Evolutionary conservation across 192 early-diverging fungal genomes (phyloP).

Genomic region (Cladochytrium replicatum): DNA sequence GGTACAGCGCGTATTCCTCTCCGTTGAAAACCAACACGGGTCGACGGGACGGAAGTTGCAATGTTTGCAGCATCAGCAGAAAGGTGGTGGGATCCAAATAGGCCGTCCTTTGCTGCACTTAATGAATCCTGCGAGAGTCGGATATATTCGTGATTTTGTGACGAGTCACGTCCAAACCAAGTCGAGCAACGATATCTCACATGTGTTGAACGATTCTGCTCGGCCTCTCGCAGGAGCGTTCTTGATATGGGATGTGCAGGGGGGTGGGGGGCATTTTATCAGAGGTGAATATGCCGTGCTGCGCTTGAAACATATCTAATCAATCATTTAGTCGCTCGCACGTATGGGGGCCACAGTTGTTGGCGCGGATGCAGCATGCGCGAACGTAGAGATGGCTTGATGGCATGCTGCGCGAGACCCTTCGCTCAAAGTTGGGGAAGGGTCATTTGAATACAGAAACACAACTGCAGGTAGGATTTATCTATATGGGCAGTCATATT

Average conservation of each 20-base stretch:
- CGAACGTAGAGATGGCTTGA: conserved; percentile 73
- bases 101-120: conserved; percentile 68
- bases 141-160: conserved; percentile 58
- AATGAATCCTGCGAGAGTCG: conserved; percentile 47
- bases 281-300: no score
- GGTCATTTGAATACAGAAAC: conserved; percentile 49
- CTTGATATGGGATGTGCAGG: conserved; percentile 93
- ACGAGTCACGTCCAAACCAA: not conserved
- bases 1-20: no score
- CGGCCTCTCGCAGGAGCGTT: conserved; percentile 31
- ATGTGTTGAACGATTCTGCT: not conserved
- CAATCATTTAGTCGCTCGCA: conserved; percentile 66
- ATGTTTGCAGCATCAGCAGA: conserved; percentile 61
- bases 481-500: not conserved
- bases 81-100: conserved; percentile 86
- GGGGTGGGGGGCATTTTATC: conserved; percentile 81
- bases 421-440: conserved; percentile 33
- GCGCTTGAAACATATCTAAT: no score
- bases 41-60: conserved; percentile 58
- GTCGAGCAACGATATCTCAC: conserved; percentile 7
- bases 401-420: conserved; percentile 65
- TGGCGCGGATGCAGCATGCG: conserved; percentile 77
- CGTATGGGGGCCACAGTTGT: conserved; percentile 61
- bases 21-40: conserved; percentile 22
- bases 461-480: conserved; percentile 53